A percentile compares a stretch with the other conserved stretches of the same genome.
Conservation (phyloP, 805 yeast species). For the Zygoascus tannicola region DNA sequence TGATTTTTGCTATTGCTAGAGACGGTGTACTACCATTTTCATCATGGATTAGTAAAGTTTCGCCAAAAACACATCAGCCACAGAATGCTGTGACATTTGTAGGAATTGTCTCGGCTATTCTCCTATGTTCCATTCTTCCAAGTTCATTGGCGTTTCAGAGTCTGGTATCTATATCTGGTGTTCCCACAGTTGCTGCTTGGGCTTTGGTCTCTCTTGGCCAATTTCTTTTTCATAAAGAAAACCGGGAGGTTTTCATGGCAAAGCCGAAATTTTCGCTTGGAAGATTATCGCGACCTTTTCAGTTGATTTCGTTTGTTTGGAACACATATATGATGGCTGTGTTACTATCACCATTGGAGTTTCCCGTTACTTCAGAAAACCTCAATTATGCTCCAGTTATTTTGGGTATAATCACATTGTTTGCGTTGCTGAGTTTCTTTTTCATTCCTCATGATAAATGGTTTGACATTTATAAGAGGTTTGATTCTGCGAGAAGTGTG, state of each 20-base stretch:
- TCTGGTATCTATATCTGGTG: slow-evolving; percentile 19
- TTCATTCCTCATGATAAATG: slow-evolving; percentile 15
- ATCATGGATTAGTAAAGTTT: slow-evolving; percentile 15
- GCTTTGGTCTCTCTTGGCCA: slow-evolving; percentile 18
- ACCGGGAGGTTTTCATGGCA: slow-evolving; percentile 2
- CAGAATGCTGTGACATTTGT: slow-evolving; percentile 16
- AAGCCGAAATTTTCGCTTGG: slow-evolving; percentile 16
- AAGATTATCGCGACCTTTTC: slow-evolving; percentile 13
- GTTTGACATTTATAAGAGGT: slow-evolving; percentile 4
- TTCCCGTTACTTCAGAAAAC: slow-evolving; percentile 15
- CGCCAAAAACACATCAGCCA: slow-evolving; percentile 16
- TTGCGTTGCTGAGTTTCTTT: slow-evolving; percentile 13
- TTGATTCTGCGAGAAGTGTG: too few species aligned
- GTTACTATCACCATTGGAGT: slow-evolving; percentile 17
- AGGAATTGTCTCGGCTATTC: slow-evolving; percentile 15
- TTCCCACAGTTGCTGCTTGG: slow-evolving; percentile 18
- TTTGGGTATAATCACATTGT: slow-evolving; percentile 15
- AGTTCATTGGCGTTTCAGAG: slow-evolving; percentile 18
- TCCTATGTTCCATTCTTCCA: slow-evolving; percentile 18
- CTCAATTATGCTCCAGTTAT: slow-evolving; percentile 20
- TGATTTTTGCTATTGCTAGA: slow-evolving; percentile 19
- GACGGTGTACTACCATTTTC: slow-evolving; percentile 21
- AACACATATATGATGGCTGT: slow-evolving; percentile 14
- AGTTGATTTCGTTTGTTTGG: slow-evolving; percentile 15
- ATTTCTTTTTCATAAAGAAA: slow-evolving; percentile 11